Percentiles rank a stretch among this genome's conserved stretches.
phyloP scores from a whole-genome alignment of 2,329 filamentous ascomycete genomes.

The Trichoderma endophyticum region DNA sequence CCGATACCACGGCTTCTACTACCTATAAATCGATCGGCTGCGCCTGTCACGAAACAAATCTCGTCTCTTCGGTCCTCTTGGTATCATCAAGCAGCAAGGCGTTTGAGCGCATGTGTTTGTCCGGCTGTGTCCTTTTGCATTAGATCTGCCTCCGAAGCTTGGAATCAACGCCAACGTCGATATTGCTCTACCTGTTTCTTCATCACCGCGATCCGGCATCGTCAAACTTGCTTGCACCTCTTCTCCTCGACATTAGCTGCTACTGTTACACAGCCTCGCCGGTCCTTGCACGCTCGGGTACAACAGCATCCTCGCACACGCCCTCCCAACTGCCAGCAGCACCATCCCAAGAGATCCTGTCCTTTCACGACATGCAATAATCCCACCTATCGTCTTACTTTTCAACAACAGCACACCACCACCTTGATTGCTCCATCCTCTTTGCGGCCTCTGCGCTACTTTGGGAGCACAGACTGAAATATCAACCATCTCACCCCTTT shows the following conservation, averaged over 20 bases:
- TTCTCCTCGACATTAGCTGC: not conserved
- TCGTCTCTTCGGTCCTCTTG: not conserved
- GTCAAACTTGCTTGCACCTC: not conserved
- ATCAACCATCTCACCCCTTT: slow-evolving; percentile 1
- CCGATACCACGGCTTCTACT: not conserved
- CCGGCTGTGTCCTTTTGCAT: not conserved
- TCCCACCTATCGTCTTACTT: slow-evolving; percentile 10
- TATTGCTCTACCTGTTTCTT: not conserved
- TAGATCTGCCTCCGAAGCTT: not conserved
- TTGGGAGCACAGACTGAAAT: not conserved
- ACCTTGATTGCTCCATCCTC: not conserved
- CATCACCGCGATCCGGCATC: not conserved
- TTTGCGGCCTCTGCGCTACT: not conserved
- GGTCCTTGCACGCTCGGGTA: slow-evolving; percentile 12
- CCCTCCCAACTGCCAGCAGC: slow-evolving; percentile 15
- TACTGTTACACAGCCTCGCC: slow-evolving; percentile 14
- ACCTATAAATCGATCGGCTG: slow-evolving; percentile 3
- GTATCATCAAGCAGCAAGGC: not conserved
- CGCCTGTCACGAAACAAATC: not conserved
- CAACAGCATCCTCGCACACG: slow-evolving; percentile 13
- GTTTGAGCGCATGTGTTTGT: not conserved
- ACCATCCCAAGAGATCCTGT: slow-evolving; percentile 11
- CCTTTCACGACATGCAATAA: slow-evolving; percentile 26
- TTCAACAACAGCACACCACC: slow-evolving; percentile 4
- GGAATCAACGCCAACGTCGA: not conserved